Percentiles rank a stretch among this genome's conserved stretches.
phyloP scores from a whole-genome alignment of 2,329 filamentous ascomycete species.

The Didymella pinodella region DNA sequence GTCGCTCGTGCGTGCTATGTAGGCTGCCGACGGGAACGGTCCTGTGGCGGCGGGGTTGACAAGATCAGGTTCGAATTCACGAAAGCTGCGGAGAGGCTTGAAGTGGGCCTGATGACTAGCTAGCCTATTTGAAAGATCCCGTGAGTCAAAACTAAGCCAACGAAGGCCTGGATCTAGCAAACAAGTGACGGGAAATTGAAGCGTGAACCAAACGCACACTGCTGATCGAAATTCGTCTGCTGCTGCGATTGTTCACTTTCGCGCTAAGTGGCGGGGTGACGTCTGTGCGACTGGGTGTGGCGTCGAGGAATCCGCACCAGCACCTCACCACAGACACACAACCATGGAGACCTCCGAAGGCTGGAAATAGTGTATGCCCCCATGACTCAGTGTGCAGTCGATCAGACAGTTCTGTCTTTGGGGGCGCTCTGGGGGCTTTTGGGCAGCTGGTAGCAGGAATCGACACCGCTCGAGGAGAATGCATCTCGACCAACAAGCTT shows the following conservation, averaged over 20 bases:
- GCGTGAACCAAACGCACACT: constrained; percentile 40
- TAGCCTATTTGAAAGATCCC: constrained; percentile 24
- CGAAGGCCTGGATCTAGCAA: constrained; percentile 37
- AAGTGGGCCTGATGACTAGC: constrained; percentile 21
- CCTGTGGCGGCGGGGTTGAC: constrained; percentile 27
- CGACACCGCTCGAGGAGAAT: too few species aligned
- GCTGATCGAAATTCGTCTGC: constrained; percentile 34
- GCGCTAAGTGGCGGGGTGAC: constrained; percentile 20
- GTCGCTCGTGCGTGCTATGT: constrained; percentile 14
- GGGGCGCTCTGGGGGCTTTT: too few species aligned
- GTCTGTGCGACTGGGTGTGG: not conserved
- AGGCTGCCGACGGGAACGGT: constrained; percentile 11
- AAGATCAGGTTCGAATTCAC: constrained; percentile 17
- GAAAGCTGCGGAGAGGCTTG: constrained; percentile 11
- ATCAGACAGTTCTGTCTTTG: too few species aligned
- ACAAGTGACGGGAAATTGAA: constrained; percentile 25
- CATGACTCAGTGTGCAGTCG: too few species aligned
- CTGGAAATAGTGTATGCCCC: too few species aligned
- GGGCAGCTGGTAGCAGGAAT: too few species aligned
- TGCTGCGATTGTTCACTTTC: constrained; percentile 20
- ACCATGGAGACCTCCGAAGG: too few species aligned
- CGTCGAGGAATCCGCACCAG: not conserved
- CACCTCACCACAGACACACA: not conserved
- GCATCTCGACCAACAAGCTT: too few species aligned
- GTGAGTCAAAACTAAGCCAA: constrained; percentile 37